A percentile compares a stretch with the other conserved stretches of the same genome.
Conservation (phyloP, 495 filamentous ascomycete genomes). For the Neurospora tetrasperma region DNA sequence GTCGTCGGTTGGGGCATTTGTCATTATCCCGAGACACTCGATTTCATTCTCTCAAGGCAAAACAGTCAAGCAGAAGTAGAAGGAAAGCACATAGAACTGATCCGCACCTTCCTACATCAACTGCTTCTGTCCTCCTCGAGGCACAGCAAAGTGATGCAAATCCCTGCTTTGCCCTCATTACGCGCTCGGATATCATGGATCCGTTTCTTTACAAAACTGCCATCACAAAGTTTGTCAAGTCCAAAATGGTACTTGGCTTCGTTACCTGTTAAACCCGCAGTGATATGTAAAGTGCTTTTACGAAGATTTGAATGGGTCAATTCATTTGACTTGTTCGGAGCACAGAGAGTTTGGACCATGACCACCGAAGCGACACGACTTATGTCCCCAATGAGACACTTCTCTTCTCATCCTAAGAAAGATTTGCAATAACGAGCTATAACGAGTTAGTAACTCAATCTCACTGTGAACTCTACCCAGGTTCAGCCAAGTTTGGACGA, state of each 20-base stretch:
- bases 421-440: background rate
- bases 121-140: background rate
- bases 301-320: background rate
- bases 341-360: background rate
- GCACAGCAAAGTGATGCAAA: background rate
- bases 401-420: too few species aligned
- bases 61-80: background rate
- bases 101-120: background rate
- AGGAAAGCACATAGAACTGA: background rate
- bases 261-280: background rate
- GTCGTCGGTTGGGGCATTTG: background rate
- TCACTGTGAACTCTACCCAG: background rate
- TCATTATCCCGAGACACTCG: accelerated
- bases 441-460: background rate
- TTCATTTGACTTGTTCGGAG: background rate
- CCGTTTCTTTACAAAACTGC: too few species aligned
- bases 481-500: too few species aligned
- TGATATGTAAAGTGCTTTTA: background rate
- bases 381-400: background rate
- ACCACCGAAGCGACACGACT: background rate
- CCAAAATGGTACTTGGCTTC: background rate
- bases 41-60: background rate
- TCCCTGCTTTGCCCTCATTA: background rate
- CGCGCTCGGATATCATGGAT: too few species aligned
- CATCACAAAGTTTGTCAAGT: background rate